Conservation (phyloP, 805 yeast genomes). For the Candida pseudoglaebosa region DNA sequence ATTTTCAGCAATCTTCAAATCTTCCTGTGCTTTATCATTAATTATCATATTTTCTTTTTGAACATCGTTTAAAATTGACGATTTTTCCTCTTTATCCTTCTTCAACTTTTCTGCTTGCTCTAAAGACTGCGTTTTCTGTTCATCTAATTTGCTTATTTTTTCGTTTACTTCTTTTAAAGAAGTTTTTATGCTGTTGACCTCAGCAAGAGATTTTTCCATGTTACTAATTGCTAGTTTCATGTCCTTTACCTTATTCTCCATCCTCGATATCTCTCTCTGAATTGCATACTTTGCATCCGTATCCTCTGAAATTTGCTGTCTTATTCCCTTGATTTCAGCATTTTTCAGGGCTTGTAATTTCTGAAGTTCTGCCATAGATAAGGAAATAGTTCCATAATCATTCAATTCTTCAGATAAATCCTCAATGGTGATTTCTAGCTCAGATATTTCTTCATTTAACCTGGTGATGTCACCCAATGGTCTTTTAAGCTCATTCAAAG, state of each 20-base stretch:
- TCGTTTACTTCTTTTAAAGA: slow-evolving; percentile 32
- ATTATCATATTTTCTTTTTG: slow-evolving; percentile 7
- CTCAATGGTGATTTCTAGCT: slow-evolving; percentile 21
- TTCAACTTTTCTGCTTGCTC: slow-evolving; percentile 12
- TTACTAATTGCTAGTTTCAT: slow-evolving; percentile 48
- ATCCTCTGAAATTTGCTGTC: slow-evolving; percentile 29
- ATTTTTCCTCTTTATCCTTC: slow-evolving; percentile 7
- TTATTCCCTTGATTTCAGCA: slow-evolving; percentile 33
- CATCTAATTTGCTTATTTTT: slow-evolving; percentile 13
- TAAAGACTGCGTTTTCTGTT: slow-evolving; percentile 24
- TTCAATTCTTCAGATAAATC: slow-evolving; percentile 30
- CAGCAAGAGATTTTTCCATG: slow-evolving; percentile 48
- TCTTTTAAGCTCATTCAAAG: slow-evolving; percentile 17
- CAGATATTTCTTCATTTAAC: slow-evolving; percentile 25
- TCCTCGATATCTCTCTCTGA: slow-evolving; percentile 39
- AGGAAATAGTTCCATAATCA: slow-evolving; percentile 32
- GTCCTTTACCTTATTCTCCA: slow-evolving; percentile 53
- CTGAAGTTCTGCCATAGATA: slow-evolving; percentile 47
- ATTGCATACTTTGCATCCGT: slow-evolving; percentile 42
- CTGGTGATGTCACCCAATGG: slow-evolving; percentile 33
- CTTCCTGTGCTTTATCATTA: slow-evolving; percentile 5
- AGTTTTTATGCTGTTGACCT: slow-evolving; percentile 37
- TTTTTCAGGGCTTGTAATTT: slow-evolving; percentile 33
- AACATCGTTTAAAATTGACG: slow-evolving; percentile 7
- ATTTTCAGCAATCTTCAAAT: slow-evolving; percentile 7